These are phyloP conservation scores for Isatis lusitanica DNA, from an alignment of 441 rosid genomes.

Conservation along the genomic window DNA sequence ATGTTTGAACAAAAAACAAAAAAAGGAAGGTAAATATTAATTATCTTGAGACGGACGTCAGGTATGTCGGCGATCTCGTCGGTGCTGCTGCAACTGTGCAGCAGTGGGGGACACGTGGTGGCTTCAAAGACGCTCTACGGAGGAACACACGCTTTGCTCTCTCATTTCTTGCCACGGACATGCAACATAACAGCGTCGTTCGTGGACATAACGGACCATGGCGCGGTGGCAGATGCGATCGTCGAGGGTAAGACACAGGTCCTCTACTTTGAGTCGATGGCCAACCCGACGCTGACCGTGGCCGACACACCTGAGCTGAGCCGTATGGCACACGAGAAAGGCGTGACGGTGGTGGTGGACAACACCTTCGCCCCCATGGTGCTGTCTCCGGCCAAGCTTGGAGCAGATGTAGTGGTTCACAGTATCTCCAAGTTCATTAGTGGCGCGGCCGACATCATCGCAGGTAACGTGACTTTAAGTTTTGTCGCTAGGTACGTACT, in stretches of 20 bases:
- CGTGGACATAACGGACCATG: constrained; percentile 63
- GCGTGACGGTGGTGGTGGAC: constrained; percentile 76
- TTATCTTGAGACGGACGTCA: constrained; percentile 23
- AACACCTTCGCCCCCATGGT: constrained; percentile 92
- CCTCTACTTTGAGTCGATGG: constrained; percentile 77
- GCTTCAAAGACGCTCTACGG: constrained; percentile 76
- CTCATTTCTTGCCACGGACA: constrained; percentile 75
- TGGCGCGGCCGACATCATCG: constrained; percentile 93
- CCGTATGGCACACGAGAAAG: constrained; percentile 74
- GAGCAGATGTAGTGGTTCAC: constrained; percentile 92
- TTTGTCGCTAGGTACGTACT: neutral
- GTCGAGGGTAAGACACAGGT: constrained; percentile 70
- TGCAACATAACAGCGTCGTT: constrained; percentile 84
- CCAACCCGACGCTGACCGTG: constrained; percentile 79
- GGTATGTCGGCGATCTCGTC: constrained; percentile 96
- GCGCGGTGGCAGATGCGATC: constrained; percentile 58
- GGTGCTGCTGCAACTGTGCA: constrained; percentile 80
- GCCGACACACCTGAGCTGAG: constrained; percentile 81
- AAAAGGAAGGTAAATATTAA: neutral
- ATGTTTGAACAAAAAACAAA: neutral
- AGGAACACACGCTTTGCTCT: constrained; percentile 86
- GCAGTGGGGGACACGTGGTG: constrained; percentile 93
- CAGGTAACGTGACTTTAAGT: constrained; percentile 55
- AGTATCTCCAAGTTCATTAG: constrained; percentile 92
- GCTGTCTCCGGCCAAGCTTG: constrained; percentile 79